Percentiles rank a stretch among this genome's conserved stretches.
These are phyloP conservation scores for Fusarium anthophilum DNA, from an alignment of 2,329 filamentous ascomycete genomes.

Conservation along the genomic window DNA sequence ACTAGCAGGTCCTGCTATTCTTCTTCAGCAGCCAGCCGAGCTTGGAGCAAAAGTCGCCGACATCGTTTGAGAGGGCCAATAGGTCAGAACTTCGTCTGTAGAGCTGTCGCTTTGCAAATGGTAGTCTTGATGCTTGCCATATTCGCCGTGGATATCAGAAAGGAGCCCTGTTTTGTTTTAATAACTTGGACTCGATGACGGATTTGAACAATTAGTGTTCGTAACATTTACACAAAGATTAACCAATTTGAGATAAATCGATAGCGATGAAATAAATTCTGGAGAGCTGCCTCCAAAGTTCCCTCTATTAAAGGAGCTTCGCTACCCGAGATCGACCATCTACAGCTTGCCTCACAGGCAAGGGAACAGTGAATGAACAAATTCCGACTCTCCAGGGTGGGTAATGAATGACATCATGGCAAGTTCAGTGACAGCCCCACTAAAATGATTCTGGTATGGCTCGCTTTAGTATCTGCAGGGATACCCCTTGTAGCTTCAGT, in stretches of 20 bases:
- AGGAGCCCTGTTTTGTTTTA: too few relatives aligned
- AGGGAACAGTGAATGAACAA: neutral
- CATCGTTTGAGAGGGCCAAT: rapidly evolving
- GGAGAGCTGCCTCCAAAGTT: rapidly evolving
- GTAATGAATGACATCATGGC: neutral
- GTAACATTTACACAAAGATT: rapidly evolving
- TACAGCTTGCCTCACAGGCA: neutral
- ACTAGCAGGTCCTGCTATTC: neutral
- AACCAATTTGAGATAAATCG: neutral
- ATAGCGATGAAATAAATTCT: rapidly evolving
- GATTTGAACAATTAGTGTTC: too few relatives aligned
- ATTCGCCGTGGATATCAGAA: rapidly evolving
- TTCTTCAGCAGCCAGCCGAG: neutral
- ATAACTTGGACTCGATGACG: too few relatives aligned
- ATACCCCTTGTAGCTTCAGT: neutral
- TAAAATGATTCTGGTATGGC: neutral
- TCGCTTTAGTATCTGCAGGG: neutral
- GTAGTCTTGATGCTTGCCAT: too few relatives aligned
- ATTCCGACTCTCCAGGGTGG: neutral
- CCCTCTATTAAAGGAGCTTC: neutral
- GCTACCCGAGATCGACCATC: rapidly evolving
- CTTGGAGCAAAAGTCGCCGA: neutral
- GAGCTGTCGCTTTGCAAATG: too few relatives aligned
- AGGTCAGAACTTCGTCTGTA: rapidly evolving
- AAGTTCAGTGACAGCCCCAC: neutral